Conservation (phyloP, 306 rosid species). For the Lathyrus sativus region DNA sequence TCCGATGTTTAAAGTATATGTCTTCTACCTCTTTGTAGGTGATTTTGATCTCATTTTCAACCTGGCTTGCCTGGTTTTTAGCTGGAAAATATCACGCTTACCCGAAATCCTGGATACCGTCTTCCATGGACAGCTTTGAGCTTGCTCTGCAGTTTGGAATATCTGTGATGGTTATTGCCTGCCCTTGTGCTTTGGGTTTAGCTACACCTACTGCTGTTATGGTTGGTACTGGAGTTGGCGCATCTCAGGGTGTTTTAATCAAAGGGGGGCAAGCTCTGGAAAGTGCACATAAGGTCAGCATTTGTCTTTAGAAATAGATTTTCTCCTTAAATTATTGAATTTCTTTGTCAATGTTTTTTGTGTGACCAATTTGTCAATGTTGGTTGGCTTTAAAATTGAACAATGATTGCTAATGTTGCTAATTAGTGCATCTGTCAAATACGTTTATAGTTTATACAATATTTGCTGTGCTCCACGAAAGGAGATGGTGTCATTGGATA, state of each 20-base stretch:
- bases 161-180: constrained; percentile 94
- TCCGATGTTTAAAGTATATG: constrained; percentile 14
- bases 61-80: constrained; percentile 84
- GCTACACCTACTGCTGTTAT: constrained; percentile 94
- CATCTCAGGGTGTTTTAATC: constrained; percentile 86
- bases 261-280: constrained; percentile 95
- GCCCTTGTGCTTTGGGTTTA: constrained; percentile 95
- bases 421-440: background rate
- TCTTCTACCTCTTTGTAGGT: constrained; percentile 53
- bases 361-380: background rate
- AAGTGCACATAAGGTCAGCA: constrained; percentile 78
- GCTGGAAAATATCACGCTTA: constrained; percentile 71
- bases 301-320: constrained; percentile 15
- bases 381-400: background rate
- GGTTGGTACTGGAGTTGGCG: constrained; percentile 98
- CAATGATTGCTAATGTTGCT: background rate
- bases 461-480: constrained; percentile 23
- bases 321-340: constrained; percentile 17
- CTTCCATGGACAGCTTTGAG: constrained; percentile 83
- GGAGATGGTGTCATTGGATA: constrained; percentile 14
- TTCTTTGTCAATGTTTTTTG: background rate
- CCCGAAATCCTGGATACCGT: constrained; percentile 80
- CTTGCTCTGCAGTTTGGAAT: constrained; percentile 94
- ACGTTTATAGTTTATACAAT: background rate
- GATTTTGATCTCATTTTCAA: constrained; percentile 60